Percentiles rank a stretch among this genome's conserved stretches.
Conservation (phyloP, 495 filamentous ascomycete species). For the Lepidopterella palustris region DNA sequence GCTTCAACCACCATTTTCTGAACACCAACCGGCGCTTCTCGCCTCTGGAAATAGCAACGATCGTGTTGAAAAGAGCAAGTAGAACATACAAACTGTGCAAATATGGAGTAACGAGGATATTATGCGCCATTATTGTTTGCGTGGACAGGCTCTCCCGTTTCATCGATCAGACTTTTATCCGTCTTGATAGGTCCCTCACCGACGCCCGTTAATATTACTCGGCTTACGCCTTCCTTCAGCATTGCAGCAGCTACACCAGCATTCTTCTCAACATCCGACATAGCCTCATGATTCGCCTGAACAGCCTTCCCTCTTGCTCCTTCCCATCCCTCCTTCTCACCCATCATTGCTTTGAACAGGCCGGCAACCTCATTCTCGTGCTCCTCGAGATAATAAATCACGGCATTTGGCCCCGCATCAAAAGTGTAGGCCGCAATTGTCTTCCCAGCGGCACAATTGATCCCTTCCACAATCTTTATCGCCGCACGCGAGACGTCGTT, state of each 20-base stretch:
- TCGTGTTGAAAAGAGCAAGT: neutral
- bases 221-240: conserved; percentile 70
- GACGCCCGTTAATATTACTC: conserved; percentile 85
- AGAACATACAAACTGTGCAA: too few relatives aligned
- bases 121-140: neutral
- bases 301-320: conserved; percentile 44
- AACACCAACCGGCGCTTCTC: neutral
- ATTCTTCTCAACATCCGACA: conserved; percentile 40
- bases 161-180: conserved; percentile 68
- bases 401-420: conserved; percentile 93
- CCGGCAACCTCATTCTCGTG: conserved; percentile 64
- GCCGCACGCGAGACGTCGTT: conserved; percentile 86
- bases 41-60: neutral
- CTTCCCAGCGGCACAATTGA: conserved; percentile 65
- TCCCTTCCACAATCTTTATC: conserved; percentile 76
- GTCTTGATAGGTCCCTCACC: conserved; percentile 81
- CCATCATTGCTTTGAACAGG: conserved; percentile 54
- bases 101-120: neutral
- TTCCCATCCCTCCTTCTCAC: conserved; percentile 42
- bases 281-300: conserved; percentile 45
- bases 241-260: conserved; percentile 45
- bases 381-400: conserved; percentile 86
- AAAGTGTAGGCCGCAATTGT: conserved; percentile 90
- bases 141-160: conserved; percentile 48
- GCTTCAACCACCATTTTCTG: neutral